Conservation (phyloP, 305 asterid genomes). For the Fraxinus nigra region DNA sequence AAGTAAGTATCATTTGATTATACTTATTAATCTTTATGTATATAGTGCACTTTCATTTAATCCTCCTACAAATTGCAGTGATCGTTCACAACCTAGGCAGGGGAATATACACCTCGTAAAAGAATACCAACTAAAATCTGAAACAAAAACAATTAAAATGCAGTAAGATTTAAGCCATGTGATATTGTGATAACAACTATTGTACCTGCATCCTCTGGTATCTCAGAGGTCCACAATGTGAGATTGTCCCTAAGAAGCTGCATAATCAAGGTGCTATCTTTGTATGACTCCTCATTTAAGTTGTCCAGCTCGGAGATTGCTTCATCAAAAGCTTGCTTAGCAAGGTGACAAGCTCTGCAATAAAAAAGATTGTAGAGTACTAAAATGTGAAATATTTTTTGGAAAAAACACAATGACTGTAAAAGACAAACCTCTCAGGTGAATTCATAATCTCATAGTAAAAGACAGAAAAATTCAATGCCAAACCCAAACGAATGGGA, state of each 20-base stretch:
- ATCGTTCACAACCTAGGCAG: not conserved
- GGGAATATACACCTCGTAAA: not conserved
- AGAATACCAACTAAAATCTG: not conserved
- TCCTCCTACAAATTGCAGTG: not conserved
- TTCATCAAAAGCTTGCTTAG: slow-evolving; percentile 95
- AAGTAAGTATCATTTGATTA: not conserved
- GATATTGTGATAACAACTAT: not conserved
- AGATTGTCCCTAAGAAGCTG: slow-evolving; percentile 91
- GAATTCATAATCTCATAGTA: slow-evolving; percentile 80
- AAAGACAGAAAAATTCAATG: slow-evolving; percentile 89
- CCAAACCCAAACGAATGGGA: slow-evolving; percentile 90
- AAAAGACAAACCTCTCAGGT: slow-evolving; percentile 67
- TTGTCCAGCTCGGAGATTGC: slow-evolving; percentile 81
- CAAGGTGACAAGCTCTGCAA: slow-evolving; percentile 83
- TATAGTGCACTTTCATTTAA: not conserved
- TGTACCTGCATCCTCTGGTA: slow-evolving; percentile 66
- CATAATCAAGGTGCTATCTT: slow-evolving; percentile 86
- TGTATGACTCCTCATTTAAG: slow-evolving; percentile 79
- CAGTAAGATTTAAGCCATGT: not conserved
- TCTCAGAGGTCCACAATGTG: slow-evolving; percentile 69
- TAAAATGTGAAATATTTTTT: not conserved
- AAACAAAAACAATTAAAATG: not conserved
- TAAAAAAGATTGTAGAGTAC: slow-evolving; percentile 19
- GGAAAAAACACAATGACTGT: slow-evolving; percentile 5
- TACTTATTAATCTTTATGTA: not conserved